phyloP scores from a whole-genome alignment of 345 rosid species.

The Salix exigua region DNA sequence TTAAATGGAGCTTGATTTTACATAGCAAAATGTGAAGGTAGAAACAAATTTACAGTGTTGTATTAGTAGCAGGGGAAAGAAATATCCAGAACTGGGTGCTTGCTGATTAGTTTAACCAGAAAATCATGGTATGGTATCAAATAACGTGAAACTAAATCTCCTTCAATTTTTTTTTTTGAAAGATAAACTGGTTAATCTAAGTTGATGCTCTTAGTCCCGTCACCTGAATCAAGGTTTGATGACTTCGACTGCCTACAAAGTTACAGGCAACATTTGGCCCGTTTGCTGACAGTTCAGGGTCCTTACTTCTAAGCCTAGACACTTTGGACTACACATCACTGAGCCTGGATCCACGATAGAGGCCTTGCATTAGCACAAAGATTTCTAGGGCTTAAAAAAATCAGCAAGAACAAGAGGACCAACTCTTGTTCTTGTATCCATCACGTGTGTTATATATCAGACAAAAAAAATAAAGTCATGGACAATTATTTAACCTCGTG shows the following conservation, averaged over 20 bases:
- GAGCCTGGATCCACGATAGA: neutral
- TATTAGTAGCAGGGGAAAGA: neutral
- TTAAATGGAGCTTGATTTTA: neutral
- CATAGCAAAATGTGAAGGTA: neutral
- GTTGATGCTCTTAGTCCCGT: too few species aligned
- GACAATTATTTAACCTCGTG: neutral
- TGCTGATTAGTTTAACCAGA: neutral
- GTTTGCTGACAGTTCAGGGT: neutral
- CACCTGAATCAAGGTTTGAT: too few species aligned
- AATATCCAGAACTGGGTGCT: neutral
- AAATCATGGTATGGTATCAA: too few species aligned
- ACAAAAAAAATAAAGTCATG: neutral
- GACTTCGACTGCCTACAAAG: neutral
- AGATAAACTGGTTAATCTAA: too few species aligned
- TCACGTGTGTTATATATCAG: neutral
- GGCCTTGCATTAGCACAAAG: neutral
- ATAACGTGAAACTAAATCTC: too few species aligned
- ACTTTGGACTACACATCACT: neutral
- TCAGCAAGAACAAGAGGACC: neutral
- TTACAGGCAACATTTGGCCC: neutral
- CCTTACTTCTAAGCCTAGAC: neutral
- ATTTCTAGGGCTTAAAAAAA: neutral
- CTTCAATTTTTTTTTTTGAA: too few species aligned
- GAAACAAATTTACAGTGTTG: neutral
- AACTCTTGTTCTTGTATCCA: neutral